phyloP scores from a whole-genome alignment of 306 rosid genomes.

The Casuarina cunninghamiana region DNA sequence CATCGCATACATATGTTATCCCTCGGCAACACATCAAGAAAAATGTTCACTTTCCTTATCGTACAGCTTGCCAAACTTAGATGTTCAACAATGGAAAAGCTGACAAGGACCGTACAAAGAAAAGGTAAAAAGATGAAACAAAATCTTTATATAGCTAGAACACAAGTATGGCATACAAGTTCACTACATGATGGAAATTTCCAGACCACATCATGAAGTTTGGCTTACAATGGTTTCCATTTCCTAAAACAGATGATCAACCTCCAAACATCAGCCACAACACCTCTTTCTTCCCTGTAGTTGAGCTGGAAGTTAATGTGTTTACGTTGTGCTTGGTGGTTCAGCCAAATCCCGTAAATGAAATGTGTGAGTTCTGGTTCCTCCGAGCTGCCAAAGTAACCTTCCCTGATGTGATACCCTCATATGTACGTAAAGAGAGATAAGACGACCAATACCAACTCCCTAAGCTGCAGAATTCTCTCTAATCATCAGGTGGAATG shows the following conservation, averaged over 20 bases:
- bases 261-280: conserved; percentile 40
- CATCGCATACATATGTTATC: too few relatives aligned
- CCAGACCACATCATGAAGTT: conserved; percentile 45
- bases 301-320: conserved; percentile 40
- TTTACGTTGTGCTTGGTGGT: conserved; percentile 37
- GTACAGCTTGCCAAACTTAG: neutral
- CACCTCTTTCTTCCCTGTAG: conserved; percentile 26
- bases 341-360: conserved; percentile 42
- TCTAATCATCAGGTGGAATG: conserved; percentile 45
- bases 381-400: conserved; percentile 34
- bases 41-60: neutral
- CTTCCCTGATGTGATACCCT: conserved; percentile 7
- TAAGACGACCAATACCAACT: conserved; percentile 18
- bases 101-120: conserved; percentile 11
- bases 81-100: neutral
- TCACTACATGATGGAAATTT: conserved; percentile 44
- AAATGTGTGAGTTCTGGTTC: conserved; percentile 34
- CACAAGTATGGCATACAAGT: conserved; percentile 55
- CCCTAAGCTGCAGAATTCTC: conserved; percentile 38
- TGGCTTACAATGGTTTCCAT: conserved; percentile 48
- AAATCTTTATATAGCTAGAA: conserved; percentile 42
- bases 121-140: conserved; percentile 33
- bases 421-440: conserved; percentile 10
- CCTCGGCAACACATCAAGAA: neutral
- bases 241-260: conserved; percentile 39